Conservation (phyloP, 2,329 filamentous ascomycete genomes). For the Exserohilum rostratum region DNA sequence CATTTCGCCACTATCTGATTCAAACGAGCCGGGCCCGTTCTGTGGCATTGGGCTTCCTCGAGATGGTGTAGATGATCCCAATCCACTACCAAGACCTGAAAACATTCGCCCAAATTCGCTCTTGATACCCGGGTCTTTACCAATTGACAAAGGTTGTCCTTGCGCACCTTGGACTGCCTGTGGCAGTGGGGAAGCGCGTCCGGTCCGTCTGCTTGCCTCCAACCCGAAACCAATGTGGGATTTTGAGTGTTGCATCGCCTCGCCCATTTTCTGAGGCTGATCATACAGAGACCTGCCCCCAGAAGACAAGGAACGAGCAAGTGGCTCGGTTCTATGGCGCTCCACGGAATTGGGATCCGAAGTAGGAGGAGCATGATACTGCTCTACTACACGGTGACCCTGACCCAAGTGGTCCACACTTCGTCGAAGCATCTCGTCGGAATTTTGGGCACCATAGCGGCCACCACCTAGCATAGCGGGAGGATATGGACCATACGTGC, state of each 20-base stretch:
- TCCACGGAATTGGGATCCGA: constrained; percentile 47
- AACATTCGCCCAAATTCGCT: constrained; percentile 95
- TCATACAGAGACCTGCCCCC: constrained; percentile 45
- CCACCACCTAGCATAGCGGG: constrained; percentile 28
- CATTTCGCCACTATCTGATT: constrained; percentile 39
- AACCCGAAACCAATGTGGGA: constrained; percentile 73
- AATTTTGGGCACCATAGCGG: constrained; percentile 29
- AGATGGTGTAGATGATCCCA: constrained; percentile 63
- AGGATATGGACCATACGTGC: constrained; percentile 41
- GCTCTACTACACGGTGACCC: constrained; percentile 43
- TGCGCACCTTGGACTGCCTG: constrained; percentile 94
- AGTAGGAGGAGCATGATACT: constrained; percentile 48
- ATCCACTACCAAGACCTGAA: constrained; percentile 81
- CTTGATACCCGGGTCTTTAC: constrained; percentile 87
- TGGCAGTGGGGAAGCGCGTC: constrained; percentile 84
- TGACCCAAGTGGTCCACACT: constrained; percentile 43
- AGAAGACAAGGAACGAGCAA: constrained; percentile 44
- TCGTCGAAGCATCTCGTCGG: constrained; percentile 43
- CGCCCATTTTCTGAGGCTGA: constrained; percentile 52
- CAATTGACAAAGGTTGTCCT: constrained; percentile 76
- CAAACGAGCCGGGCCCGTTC: constrained; percentile 33
- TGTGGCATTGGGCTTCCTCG: constrained; percentile 57
- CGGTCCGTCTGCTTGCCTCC: constrained; percentile 80
- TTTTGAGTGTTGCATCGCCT: constrained; percentile 65
- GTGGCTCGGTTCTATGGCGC: constrained; percentile 41